A percentile compares a stretch with the other conserved stretches of the same genome.
These are phyloP conservation scores for Monosporascus sp. DNA, from an alignment of 2,329 filamentous ascomycete genomes.

Conservation along the genomic window DNA sequence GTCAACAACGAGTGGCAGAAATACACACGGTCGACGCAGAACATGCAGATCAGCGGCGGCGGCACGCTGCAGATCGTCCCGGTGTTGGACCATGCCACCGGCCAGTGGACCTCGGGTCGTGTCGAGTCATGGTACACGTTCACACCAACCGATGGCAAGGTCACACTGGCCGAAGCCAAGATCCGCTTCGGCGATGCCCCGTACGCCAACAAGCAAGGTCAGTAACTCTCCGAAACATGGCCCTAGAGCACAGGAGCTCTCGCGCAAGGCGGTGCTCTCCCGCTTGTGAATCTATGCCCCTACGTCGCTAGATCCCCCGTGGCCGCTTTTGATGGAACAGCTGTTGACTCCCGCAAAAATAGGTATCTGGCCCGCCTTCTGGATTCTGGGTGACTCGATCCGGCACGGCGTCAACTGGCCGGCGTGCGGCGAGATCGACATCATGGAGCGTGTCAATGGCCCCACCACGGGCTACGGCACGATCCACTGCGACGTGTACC, in stretches of 20 bases:
- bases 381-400: slow-evolving; percentile 44
- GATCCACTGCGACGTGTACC: slow-evolving; percentile 40
- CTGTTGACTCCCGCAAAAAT: background rate
- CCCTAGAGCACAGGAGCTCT: too few relatives aligned
- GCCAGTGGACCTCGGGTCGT: slow-evolving; percentile 45
- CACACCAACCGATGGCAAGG: slow-evolving; percentile 34
- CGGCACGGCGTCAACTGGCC: slow-evolving; percentile 44
- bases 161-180: slow-evolving; percentile 39
- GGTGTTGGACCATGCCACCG: slow-evolving; percentile 28
- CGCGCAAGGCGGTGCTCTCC: too few relatives aligned
- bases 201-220: slow-evolving; percentile 34
- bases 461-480: slow-evolving; percentile 41
- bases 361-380: slow-evolving; percentile 49
- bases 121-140: slow-evolving; percentile 44
- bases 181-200: slow-evolving; percentile 40
- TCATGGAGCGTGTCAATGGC: slow-evolving; percentile 46
- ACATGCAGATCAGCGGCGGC: slow-evolving; percentile 47
- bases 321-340: background rate
- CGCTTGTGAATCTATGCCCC: too few relatives aligned
- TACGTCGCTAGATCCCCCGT: background rate
- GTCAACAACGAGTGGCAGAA: slow-evolving; percentile 46
- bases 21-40: slow-evolving; percentile 39
- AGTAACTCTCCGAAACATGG: background rate
- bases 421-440: slow-evolving; percentile 45
- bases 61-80: slow-evolving; percentile 49